Evolutionary conservation across 306 rosid species (phyloP).

Genomic region (Canavalia gladiata): DNA sequence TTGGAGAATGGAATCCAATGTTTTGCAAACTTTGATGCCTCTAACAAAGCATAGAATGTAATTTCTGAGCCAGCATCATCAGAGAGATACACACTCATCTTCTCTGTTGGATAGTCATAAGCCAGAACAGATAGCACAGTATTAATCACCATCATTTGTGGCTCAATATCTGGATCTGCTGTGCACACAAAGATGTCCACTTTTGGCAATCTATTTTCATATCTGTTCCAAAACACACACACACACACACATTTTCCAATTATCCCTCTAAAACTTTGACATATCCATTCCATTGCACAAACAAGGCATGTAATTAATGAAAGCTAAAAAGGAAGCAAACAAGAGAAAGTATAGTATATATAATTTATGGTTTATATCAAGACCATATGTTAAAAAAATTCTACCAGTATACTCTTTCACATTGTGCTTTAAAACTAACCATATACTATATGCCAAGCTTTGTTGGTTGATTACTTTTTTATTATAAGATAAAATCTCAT

Average conservation of each 20-base stretch:
- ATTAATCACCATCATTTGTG: slow-evolving; percentile 78
- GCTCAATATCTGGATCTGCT: slow-evolving; percentile 79
- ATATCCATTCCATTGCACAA: neutral
- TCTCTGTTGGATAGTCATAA: slow-evolving; percentile 77
- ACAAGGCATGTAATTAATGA: neutral
- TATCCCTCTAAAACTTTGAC: neutral
- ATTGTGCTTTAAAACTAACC: too few relatives aligned
- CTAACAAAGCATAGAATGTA: slow-evolving; percentile 71
- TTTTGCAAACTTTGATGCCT: slow-evolving; percentile 77
- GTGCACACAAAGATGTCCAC: slow-evolving; percentile 93
- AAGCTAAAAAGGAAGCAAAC: neutral
- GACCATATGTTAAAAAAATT: neutral
- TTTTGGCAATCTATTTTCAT: slow-evolving; percentile 60
- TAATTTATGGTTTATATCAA: neutral
- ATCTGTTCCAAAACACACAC: slow-evolving; percentile 48
- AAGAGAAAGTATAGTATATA: neutral
- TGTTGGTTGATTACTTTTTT: neutral
- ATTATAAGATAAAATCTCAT: neutral
- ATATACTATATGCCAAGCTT: neutral
- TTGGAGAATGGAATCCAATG: slow-evolving; percentile 90
- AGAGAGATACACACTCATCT: slow-evolving; percentile 78
- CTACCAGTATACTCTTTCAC: neutral
- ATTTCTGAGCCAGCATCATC: slow-evolving; percentile 80
- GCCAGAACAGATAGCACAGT: slow-evolving; percentile 85
- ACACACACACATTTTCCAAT: neutral